A percentile compares a stretch with the other conserved stretches of the same genome.
phyloP scores from a whole-genome alignment of 306 rosid genomes.

The Sechiopsis laciniata region DNA sequence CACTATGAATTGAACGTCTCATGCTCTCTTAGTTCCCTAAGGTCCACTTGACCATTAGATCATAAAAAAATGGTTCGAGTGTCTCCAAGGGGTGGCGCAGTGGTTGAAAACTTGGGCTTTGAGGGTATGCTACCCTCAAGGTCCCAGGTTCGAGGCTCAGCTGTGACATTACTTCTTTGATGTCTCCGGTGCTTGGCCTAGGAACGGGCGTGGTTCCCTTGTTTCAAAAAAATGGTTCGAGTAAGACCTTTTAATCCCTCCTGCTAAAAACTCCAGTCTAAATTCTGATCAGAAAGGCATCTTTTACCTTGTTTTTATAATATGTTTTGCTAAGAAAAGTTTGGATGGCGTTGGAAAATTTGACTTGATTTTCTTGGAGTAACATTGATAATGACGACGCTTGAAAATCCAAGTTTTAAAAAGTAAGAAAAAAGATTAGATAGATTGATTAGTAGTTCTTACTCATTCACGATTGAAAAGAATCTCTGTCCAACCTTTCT shows the following conservation, averaged over 20 bases:
- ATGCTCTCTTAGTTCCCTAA: too few species aligned
- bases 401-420: conserved; percentile 3
- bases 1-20: too few species aligned
- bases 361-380: background rate
- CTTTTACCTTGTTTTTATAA: background rate
- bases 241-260: background rate
- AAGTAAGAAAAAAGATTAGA: background rate
- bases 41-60: too few species aligned
- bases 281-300: background rate
- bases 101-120: too few species aligned
- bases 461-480: background rate
- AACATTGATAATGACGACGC: background rate
- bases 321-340: background rate
- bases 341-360: background rate
- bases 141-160: too few species aligned
- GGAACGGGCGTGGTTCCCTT: too few species aligned
- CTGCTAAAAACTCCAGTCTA: background rate
- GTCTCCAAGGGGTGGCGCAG: too few species aligned
- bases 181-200: too few species aligned
- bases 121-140: too few species aligned
- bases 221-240: background rate
- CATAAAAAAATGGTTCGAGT: too few species aligned
- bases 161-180: too few species aligned
- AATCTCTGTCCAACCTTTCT: background rate
- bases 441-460: background rate